These are phyloP conservation scores for Chamaecyparis obtusa DNA, from an alignment of 75 land plant genomes.

Conservation along the genomic window DNA sequence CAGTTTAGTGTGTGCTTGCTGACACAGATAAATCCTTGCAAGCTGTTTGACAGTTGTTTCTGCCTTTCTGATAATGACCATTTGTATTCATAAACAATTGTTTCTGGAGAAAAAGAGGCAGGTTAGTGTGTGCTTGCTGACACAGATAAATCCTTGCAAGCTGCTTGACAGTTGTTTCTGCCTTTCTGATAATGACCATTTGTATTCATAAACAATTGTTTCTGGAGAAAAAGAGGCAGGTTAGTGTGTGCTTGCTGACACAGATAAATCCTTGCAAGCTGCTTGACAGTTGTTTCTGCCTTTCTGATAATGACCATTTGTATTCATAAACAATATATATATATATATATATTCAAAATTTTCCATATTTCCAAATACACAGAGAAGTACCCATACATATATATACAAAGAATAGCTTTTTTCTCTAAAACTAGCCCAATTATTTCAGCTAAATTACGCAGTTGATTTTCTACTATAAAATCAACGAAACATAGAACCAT, in stretches of 20 bases:
- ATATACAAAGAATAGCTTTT: no score
- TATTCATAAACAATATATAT: neutral
- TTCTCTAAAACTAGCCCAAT: neutral
- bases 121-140: neutral
- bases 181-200: neutral
- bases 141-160: neutral
- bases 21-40: neutral
- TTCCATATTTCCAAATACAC: neutral
- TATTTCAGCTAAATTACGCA: neutral
- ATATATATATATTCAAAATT: neutral
- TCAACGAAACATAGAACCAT: neutral
- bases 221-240: neutral
- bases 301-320: neutral
- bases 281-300: neutral
- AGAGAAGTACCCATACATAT: no score
- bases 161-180: neutral
- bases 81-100: neutral
- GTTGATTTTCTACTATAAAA: neutral
- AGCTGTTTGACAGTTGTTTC: neutral
- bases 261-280: neutral
- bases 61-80: neutral
- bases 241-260: neutral
- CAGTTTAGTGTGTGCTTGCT: neutral
- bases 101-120: neutral
- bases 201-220: neutral